phyloP scores from a whole-genome alignment of 2,329 filamentous ascomycete species.

The Alternaria viburni region DNA sequence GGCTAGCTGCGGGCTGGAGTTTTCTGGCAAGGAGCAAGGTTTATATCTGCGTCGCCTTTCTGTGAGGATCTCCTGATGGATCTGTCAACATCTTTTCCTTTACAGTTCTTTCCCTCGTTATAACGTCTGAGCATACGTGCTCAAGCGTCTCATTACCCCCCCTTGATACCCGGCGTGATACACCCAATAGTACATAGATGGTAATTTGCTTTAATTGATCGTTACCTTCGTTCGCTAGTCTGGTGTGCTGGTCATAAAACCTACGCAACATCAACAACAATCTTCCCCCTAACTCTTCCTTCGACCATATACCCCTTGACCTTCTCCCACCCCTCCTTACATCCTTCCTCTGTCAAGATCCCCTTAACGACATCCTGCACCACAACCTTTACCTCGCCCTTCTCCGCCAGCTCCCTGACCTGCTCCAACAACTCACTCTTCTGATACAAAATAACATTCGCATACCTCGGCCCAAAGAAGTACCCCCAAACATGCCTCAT shows the following conservation, averaged over 20 bases:
- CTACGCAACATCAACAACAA: conserved; percentile 31
- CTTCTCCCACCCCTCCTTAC: conserved; percentile 31
- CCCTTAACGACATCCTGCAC: conserved; percentile 39
- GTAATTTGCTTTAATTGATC: not conserved
- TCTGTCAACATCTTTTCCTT: not conserved
- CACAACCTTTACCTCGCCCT: conserved; percentile 26
- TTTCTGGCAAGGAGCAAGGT: not conserved
- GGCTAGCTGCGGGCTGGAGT: not conserved
- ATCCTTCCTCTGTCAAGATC: conserved; percentile 25
- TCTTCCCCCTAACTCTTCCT: conserved; percentile 39
- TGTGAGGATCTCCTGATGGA: not conserved
- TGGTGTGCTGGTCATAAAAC: not conserved
- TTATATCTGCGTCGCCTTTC: not conserved
- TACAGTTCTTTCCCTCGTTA: not conserved
- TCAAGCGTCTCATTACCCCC: not conserved
- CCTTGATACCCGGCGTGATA: conserved; percentile 10
- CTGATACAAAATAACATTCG: conserved; percentile 32
- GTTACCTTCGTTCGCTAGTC: not conserved
- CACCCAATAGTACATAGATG: conserved; percentile 3
- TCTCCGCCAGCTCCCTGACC: conserved; percentile 28
- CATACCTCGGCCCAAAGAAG: conserved; percentile 37
- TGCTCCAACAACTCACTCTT: conserved; percentile 34
- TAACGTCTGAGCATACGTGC: not conserved
- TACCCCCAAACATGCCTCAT: conserved; percentile 30
- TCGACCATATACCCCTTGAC: conserved; percentile 31